These are phyloP conservation scores for Fraxinus dipetala DNA, from an alignment of 305 asterid genomes.

Conservation along the genomic window DNA sequence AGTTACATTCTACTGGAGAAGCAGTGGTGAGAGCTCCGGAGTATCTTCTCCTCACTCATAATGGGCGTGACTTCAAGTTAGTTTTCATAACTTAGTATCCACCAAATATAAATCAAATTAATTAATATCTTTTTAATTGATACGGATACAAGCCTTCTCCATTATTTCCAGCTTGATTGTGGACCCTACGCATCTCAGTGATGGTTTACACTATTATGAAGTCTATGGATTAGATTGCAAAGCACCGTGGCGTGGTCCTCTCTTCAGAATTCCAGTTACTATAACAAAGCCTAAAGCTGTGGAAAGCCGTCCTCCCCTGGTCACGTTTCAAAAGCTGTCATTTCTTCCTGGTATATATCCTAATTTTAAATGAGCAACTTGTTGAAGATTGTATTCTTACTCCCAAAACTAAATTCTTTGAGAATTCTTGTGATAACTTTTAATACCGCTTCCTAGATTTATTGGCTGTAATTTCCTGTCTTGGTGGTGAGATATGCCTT, in stretches of 20 bases:
- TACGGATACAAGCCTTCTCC: constrained; percentile 23
- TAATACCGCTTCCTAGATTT: not conserved
- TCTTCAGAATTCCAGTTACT: constrained; percentile 87
- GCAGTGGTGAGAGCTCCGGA: constrained; percentile 83
- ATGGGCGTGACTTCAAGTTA: constrained; percentile 95
- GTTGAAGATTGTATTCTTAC: not conserved
- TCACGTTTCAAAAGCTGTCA: constrained; percentile 60
- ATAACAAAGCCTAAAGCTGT: constrained; percentile 83
- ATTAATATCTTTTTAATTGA: constrained; percentile 14
- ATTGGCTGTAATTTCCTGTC: not conserved
- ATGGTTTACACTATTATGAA: constrained; percentile 93
- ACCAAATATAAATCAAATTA: constrained; percentile 17
- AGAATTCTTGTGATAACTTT: not conserved
- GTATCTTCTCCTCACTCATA: constrained; percentile 84
- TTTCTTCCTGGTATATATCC: constrained; percentile 70
- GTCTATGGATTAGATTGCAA: constrained; percentile 81
- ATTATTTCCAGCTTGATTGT: constrained; percentile 70
- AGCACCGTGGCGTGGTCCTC: constrained; percentile 99
- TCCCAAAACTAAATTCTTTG: not conserved
- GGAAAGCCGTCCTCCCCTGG: constrained; percentile 63
- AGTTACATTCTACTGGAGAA: constrained; percentile 68
- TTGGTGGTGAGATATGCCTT: not conserved
- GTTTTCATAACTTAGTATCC: constrained; percentile 34
- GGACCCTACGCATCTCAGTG: constrained; percentile 75
- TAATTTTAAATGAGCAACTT: constrained; percentile 15